phyloP scores from a whole-genome alignment of 306 rosid species.

The Pachyrhizus erosus region DNA sequence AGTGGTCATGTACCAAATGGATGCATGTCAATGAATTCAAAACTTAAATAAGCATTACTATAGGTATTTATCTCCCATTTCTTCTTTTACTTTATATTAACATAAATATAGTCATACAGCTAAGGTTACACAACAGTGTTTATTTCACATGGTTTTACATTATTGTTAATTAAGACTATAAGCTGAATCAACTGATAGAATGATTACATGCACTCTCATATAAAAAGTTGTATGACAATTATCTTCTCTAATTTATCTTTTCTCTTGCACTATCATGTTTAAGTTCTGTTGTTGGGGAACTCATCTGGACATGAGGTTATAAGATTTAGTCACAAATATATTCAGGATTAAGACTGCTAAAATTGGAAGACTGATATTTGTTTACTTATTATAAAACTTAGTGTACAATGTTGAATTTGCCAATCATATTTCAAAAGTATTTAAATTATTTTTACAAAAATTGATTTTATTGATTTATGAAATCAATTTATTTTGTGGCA shows the following conservation, averaged over 20 bases:
- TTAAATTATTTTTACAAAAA: no score
- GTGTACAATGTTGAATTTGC: conserved; percentile 13
- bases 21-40: conserved; percentile 65
- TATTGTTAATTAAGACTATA: neutral
- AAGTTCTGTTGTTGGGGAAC: neutral
- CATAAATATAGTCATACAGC: neutral
- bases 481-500: no score
- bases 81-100: neutral
- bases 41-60: conserved; percentile 38
- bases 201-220: conserved; percentile 5
- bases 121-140: conserved; percentile 16
- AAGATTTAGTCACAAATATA: conserved; percentile 1
- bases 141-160: neutral
- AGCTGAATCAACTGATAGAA: conserved; percentile 1
- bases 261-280: conserved; percentile 12
- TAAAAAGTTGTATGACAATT: neutral
- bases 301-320: neutral
- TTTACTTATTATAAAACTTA: conserved; percentile 7
- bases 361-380: neutral
- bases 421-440: no score
- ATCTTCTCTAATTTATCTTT: neutral
- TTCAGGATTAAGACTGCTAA: neutral
- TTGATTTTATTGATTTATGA: no score
- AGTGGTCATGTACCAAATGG: conserved; percentile 98
- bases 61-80: conserved; percentile 46